phyloP scores from a whole-genome alignment of 176 grass and related monocot species.

The Oryza nivara region DNA sequence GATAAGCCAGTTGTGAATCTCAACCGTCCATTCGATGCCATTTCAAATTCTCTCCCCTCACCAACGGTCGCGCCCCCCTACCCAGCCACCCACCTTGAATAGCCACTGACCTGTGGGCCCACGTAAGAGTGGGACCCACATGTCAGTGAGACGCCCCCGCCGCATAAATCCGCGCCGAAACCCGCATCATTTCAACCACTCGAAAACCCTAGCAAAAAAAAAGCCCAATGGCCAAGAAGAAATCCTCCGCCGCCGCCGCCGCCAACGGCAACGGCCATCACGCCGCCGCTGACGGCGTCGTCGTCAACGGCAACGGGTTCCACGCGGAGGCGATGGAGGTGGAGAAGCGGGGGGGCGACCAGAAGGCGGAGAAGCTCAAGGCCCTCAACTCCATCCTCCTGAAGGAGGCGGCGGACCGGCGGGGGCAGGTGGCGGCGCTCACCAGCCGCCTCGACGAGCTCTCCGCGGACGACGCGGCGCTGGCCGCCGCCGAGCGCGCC shows the following conservation, averaged over 20 bases:
- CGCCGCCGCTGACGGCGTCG: neutral
- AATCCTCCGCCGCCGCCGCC: conserved; percentile 33
- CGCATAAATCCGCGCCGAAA: conserved; percentile 31
- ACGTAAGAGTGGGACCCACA: accelerated
- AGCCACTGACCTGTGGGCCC: neutral
- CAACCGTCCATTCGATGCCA: conserved; percentile 8
- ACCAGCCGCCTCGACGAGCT: conserved; percentile 52
- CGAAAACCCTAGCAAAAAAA: conserved; percentile 36
- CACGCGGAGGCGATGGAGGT: neutral
- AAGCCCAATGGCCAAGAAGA: conserved; percentile 75
- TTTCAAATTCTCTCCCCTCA: conserved; percentile 42
- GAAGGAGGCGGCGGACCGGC: conserved; percentile 65
- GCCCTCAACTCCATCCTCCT: conserved; percentile 64
- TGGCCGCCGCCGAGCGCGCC: conserved; percentile 40
- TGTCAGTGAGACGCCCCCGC: neutral
- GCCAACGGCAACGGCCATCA: conserved; percentile 16
- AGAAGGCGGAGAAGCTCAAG: conserved; percentile 58
- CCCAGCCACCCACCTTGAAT: neutral
- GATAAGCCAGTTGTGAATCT: conserved; percentile 31
- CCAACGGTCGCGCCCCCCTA: conserved; percentile 43
- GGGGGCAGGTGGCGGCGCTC: conserved; percentile 52
- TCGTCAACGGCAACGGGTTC: conserved; percentile 7
- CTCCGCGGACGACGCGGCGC: conserved; percentile 43
- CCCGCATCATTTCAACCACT: conserved; percentile 27
- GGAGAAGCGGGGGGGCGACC: conserved; percentile 6